Evolutionary conservation across 2,329 filamentous ascomycete genomes (phyloP).

Genomic region (Pseudocercospora ulei): DNA sequence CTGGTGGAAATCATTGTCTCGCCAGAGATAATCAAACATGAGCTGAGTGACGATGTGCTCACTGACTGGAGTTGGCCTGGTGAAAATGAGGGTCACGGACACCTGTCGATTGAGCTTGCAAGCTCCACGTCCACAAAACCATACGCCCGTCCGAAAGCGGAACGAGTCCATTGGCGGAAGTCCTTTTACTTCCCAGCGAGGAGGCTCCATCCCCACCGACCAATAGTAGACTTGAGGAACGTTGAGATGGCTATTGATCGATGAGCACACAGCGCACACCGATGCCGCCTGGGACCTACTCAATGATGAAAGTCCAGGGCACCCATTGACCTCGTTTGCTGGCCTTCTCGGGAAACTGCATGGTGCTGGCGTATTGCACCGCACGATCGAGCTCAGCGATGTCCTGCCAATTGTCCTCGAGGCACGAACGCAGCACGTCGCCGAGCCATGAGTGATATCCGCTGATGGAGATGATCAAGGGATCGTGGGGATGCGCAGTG

Average conservation of each 20-base stretch:
- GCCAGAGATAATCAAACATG: constrained; percentile 32
- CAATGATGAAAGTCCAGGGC: constrained; percentile 35
- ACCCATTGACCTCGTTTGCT: constrained; percentile 28
- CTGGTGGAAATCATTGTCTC: constrained; percentile 30
- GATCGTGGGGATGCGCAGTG: constrained; percentile 29
- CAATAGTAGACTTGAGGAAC: constrained; percentile 36
- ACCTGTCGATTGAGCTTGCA: constrained; percentile 28
- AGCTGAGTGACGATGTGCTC: constrained; percentile 32
- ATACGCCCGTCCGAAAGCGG: constrained; percentile 33
- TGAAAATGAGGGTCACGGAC: constrained; percentile 34
- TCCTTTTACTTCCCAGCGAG: constrained; percentile 21
- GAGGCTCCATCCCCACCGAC: constrained; percentile 32
- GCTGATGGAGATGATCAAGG: constrained; percentile 32
- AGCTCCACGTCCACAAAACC: constrained; percentile 33
- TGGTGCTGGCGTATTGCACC: constrained; percentile 32
- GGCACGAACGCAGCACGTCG: constrained; percentile 31
- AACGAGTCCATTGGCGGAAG: constrained; percentile 30
- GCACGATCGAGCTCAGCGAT: constrained; percentile 33
- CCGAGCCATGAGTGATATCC: constrained; percentile 34
- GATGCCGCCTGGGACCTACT: constrained; percentile 15
- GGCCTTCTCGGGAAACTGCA: constrained; percentile 34
- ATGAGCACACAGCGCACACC: constrained; percentile 1
- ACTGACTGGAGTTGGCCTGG: constrained; percentile 26
- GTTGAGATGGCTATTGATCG: constrained; percentile 30
- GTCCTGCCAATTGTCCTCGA: constrained; percentile 31